Conservation (phyloP, 2,329 filamentous ascomycete species). For the Hirsutella minnesotensis region DNA sequence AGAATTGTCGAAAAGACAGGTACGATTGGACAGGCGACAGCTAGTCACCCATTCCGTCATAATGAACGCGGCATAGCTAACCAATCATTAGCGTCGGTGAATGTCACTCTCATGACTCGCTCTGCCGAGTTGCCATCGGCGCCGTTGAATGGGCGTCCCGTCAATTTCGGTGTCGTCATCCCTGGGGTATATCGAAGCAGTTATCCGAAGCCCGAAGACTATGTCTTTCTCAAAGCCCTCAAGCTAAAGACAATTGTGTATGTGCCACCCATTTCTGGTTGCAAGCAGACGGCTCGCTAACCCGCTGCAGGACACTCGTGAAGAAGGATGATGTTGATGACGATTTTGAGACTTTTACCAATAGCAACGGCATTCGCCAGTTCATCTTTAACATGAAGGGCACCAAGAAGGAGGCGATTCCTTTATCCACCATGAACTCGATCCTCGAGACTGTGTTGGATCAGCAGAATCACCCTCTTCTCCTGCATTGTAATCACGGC, state of each 20-base stretch:
- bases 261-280: constrained; percentile 2
- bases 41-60: not conserved
- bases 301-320: constrained; percentile 43
- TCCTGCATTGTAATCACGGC: constrained; percentile 90
- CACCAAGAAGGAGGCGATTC: constrained; percentile 73
- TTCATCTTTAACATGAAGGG: constrained; percentile 67
- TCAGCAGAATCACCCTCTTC: constrained; percentile 61
- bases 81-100: not conserved
- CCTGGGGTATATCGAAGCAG: constrained; percentile 71
- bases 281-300: not conserved
- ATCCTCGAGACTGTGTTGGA: constrained; percentile 65
- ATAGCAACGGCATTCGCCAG: constrained; percentile 56
- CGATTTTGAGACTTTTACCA: constrained; percentile 50
- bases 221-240: constrained; percentile 54
- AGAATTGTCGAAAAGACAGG: constrained; percentile 1
- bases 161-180: constrained; percentile 67
- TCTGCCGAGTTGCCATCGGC: constrained; percentile 10
- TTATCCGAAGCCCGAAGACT: constrained; percentile 62
- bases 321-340: constrained; percentile 44
- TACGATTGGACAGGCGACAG: not conserved
- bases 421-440: constrained; percentile 52
- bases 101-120: constrained; percentile 2
- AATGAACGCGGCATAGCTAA: not conserved
- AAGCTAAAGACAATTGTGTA: constrained; percentile 71
- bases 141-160: constrained; percentile 29